phyloP scores from a whole-genome alignment of 1,284 basidiomycete genomes.

The Phaffia rhodozyma region DNA sequence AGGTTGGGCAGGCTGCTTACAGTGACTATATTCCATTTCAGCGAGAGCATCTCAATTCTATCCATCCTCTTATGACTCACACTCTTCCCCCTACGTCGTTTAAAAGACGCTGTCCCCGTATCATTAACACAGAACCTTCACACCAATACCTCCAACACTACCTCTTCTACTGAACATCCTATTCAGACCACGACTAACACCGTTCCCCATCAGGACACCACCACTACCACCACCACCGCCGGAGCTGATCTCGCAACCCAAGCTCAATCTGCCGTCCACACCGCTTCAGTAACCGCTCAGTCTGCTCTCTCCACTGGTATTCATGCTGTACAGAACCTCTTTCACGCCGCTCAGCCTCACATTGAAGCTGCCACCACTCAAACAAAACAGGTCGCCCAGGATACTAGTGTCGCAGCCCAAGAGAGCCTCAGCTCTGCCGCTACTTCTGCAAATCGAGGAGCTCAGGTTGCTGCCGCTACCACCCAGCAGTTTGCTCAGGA shows the following conservation, averaged over 20 bases:
- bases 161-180: background rate
- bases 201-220: background rate
- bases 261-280: background rate
- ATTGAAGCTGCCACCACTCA: background rate
- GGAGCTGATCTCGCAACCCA: background rate
- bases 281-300: background rate
- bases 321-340: background rate
- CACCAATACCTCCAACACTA: background rate
- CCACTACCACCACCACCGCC: background rate
- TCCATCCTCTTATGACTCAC: background rate
- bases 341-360: background rate
- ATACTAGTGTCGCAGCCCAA: background rate
- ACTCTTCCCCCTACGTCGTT: background rate
- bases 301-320: background rate
- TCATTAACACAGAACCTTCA: slow-evolving; percentile 8
- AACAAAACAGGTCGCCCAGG: background rate
- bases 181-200: slow-evolving; percentile 18
- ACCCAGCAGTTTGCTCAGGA: too few species aligned
- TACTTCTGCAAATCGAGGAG: too few species aligned
- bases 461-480: too few species aligned
- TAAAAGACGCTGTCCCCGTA: slow-evolving; percentile 7
- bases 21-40: background rate
- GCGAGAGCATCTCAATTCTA: background rate
- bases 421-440: too few species aligned
- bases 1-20: slow-evolving; percentile 28